phyloP scores from a whole-genome alignment of 495 filamentous ascomycete genomes.

The Tuber brumale region DNA sequence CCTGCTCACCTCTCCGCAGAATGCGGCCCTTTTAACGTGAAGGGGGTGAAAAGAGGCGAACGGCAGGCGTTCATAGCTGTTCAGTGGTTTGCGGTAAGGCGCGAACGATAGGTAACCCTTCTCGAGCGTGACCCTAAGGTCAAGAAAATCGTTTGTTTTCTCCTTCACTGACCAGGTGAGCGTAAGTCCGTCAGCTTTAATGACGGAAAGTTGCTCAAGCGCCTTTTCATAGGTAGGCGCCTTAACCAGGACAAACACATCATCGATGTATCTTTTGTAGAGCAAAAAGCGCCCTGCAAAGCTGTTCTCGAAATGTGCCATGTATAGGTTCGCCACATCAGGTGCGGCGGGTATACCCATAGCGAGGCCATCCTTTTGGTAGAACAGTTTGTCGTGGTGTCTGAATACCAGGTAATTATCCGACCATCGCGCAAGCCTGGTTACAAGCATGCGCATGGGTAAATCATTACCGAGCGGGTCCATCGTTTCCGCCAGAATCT shows the following conservation, averaged over 20 bases:
- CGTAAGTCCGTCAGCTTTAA: neutral
- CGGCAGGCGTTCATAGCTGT: slow-evolving; percentile 4
- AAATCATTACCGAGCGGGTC: too few relatives aligned
- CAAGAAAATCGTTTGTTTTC: slow-evolving; percentile 7
- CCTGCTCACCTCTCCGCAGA: neutral
- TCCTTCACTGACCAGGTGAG: too few relatives aligned
- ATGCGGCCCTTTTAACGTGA: neutral
- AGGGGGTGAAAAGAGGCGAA: neutral
- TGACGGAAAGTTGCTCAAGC: neutral
- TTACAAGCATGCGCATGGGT: too few relatives aligned
- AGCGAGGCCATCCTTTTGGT: neutral
- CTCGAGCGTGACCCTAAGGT: neutral
- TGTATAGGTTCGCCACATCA: slow-evolving; percentile 2
- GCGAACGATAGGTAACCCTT: neutral
- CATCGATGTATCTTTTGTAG: slow-evolving; percentile 4
- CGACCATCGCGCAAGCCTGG: neutral
- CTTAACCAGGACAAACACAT: neutral
- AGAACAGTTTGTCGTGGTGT: neutral
- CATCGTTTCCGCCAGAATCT: too few relatives aligned
- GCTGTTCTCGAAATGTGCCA: neutral
- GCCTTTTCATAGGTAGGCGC: neutral
- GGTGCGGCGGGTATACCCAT: slow-evolving; percentile 11
- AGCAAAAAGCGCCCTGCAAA: neutral
- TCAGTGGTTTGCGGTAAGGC: slow-evolving; percentile 8
- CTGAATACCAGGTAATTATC: slow-evolving; percentile 1